These are phyloP conservation scores for Colletotrichum agaves DNA, from an alignment of 2,329 filamentous ascomycete species.

Conservation along the genomic window DNA sequence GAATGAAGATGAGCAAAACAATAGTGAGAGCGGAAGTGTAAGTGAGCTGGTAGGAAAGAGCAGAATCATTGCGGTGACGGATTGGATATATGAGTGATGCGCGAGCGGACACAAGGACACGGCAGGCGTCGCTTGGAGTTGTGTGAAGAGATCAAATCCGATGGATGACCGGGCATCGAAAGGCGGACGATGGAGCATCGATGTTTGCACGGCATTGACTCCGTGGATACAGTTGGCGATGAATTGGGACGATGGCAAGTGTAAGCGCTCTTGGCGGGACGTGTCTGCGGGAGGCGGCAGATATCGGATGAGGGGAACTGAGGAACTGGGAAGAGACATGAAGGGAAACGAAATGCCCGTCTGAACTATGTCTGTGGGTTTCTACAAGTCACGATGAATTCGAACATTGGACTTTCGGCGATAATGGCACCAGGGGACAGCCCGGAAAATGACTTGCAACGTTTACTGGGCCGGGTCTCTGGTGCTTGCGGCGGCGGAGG, in stretches of 20 bases:
- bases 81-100: conserved; percentile 20
- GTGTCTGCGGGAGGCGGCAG: neutral
- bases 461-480: neutral
- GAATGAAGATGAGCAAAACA: neutral
- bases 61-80: conserved; percentile 13
- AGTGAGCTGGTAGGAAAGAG: neutral
- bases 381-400: conserved; percentile 8
- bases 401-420: conserved; percentile 17
- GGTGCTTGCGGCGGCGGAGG: neutral
- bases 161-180: neutral
- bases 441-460: conserved; percentile 3
- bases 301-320: neutral
- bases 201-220: conserved; percentile 28
- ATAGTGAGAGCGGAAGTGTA: neutral
- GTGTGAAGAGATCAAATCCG: conserved; percentile 6
- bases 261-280: conserved; percentile 30
- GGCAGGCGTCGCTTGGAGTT: conserved; percentile 30
- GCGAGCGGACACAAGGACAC: conserved; percentile 2
- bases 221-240: neutral
- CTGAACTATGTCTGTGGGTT: conserved; percentile 7
- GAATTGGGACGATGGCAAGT: conserved; percentile 20
- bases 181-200: conserved; percentile 1
- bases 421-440: neutral
- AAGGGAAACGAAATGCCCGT: neutral
- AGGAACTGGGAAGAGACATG: neutral